Base-by-base conservation (phyloP, 2,329 filamentous ascomycete genomes). In the Colletotrichum sp. region DNA sequence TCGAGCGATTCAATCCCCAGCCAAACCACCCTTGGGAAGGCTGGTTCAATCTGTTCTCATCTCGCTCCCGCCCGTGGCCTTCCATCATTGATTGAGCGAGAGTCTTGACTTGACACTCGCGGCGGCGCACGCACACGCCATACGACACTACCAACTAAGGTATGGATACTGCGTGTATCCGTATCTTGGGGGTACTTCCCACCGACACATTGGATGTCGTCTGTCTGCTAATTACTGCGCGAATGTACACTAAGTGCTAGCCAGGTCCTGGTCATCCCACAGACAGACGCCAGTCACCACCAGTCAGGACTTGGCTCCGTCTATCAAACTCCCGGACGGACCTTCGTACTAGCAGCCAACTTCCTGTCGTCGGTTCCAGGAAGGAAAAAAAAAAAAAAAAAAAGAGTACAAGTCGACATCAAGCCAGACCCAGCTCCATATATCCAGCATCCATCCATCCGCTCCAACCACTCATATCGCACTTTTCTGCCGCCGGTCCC, bases 391-490 rank as follows among this genome's bases (percentile, higher is more conserved):
- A 44, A 26, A n/a, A n/a, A n/a, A n/a, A 26, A 39, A 39, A 39
- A 44, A 10, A 44, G 2, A 44, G 39, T 44, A 44, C 39, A n/a
- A 44, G 63, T 49, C 63, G 39, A 34, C 44, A 28, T 24, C 49
- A 32, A 36, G n/a, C 65, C 65, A 68, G 26, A 32, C 49, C 65
- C 30, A 36, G 30, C 74, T 80, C 78, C 79, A 78, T 79, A 80
- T 80, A 79, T 80, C 77, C 78, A 73, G 74, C 72, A 70, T 79
- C 77, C 77, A 77, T 80, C 81, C 84, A 85, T 82, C 85, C 85
- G 84, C 85, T 82, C 84, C 81, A 82, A 82, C 81, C 81, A 84
- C 81, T 81, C 82, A 82, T 83, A 81, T 80, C 81, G 81, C 80
- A 78, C 78, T 34, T 62, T 30, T 30, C 28, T n/a, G 13, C 28